A percentile compares a stretch with the other conserved stretches of the same genome.
Evolutionary conservation across 2,329 filamentous ascomycete genomes (phyloP).

Genomic region (Colletotrichum sp.): DNA sequence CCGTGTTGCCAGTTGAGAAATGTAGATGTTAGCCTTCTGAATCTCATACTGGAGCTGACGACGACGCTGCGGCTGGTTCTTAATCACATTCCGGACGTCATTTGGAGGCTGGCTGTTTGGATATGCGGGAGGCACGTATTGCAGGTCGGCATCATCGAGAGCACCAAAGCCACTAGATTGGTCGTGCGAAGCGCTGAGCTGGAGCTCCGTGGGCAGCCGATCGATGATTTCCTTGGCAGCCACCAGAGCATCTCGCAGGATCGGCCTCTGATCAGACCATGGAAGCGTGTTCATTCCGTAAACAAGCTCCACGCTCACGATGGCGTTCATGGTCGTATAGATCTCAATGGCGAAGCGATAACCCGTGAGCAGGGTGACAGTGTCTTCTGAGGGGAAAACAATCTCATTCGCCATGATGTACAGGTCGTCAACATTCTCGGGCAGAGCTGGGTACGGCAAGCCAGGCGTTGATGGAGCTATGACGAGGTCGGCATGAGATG

Average conservation of each 20-base stretch:
- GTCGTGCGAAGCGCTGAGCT: slow-evolving; percentile 51
- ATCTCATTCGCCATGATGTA: slow-evolving; percentile 77
- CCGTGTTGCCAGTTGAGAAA: slow-evolving; percentile 79
- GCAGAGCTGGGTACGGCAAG: slow-evolving; percentile 79
- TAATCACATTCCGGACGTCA: slow-evolving; percentile 56
- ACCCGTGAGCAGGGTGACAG: slow-evolving; percentile 74
- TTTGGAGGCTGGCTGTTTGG: slow-evolving; percentile 49
- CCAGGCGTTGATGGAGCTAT: slow-evolving; percentile 78
- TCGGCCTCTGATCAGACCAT: slow-evolving; percentile 77
- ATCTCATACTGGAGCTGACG: slow-evolving; percentile 80
- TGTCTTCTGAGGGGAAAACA: slow-evolving; percentile 70
- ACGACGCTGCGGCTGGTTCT: slow-evolving; percentile 53
- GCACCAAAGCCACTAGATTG: slow-evolving; percentile 40
- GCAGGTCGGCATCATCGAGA: slow-evolving; percentile 50
- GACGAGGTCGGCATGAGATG: slow-evolving; percentile 72
- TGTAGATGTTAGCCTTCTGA: slow-evolving; percentile 89
- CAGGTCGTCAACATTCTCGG: slow-evolving; percentile 83
- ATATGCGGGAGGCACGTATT: slow-evolving; percentile 58
- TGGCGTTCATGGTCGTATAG: slow-evolving; percentile 79
- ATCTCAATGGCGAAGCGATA: slow-evolving; percentile 83
- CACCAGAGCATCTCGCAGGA: slow-evolving; percentile 73
- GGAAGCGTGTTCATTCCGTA: slow-evolving; percentile 81
- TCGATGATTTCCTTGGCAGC: slow-evolving; percentile 73
- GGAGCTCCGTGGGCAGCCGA: slow-evolving; percentile 72
- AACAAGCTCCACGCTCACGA: slow-evolving; percentile 81